These are phyloP conservation scores for Aspergillus tanneri DNA, from an alignment of 2,329 filamentous ascomycete species.

Conservation along the genomic window DNA sequence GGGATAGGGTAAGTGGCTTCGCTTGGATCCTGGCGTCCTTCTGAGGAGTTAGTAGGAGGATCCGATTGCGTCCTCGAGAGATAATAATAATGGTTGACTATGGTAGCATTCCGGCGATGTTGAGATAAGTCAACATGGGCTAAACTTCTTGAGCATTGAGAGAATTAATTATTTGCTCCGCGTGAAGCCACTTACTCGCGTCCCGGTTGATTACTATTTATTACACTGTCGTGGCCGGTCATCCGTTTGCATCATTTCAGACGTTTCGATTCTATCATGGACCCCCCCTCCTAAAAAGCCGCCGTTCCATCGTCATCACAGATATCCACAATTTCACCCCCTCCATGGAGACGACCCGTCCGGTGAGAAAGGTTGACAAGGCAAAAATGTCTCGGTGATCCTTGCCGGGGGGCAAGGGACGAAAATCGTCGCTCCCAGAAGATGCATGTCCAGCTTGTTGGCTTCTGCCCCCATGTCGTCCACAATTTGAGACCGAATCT, in stretches of 20 bases:
- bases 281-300: not conserved
- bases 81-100: not conserved
- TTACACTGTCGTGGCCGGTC: too few species aligned
- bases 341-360: not conserved
- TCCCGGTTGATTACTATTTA: not conserved
- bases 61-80: not conserved
- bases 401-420: not conserved
- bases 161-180: not conserved
- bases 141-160: not conserved
- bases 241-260: not conserved
- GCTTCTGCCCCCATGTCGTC: not conserved
- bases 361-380: not conserved
- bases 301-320: not conserved
- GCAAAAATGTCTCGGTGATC: not conserved
- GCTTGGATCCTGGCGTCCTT: constrained; percentile 1
- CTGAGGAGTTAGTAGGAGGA: too few species aligned
- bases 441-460: not conserved
- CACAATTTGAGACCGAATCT: not conserved
- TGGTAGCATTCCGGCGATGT: not conserved
- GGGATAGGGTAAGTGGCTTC: not conserved
- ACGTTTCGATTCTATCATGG: not conserved
- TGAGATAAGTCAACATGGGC: constrained; percentile 2
- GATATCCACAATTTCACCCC: not conserved
- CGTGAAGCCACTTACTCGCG: not conserved
- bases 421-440: too few species aligned